Evolutionary conservation across 495 filamentous ascomycete species (phyloP).

Genomic region (Clohesyomyces aquaticus): DNA sequence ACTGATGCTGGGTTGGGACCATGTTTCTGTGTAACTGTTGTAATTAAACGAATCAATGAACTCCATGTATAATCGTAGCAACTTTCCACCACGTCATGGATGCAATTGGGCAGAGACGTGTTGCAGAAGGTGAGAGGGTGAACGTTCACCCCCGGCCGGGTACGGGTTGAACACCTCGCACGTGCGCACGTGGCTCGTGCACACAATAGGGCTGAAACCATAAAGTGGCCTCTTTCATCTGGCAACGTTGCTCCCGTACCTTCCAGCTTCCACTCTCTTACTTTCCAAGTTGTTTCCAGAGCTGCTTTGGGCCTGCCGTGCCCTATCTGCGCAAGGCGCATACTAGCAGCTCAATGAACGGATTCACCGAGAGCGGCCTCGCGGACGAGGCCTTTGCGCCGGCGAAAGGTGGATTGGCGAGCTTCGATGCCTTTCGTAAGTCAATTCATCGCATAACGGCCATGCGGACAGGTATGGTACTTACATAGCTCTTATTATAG

Average conservation of each 20-base stretch:
- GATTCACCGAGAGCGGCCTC: slow-evolving; percentile 70
- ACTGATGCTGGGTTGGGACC: too few relatives aligned
- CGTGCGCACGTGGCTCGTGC: slow-evolving; percentile 2
- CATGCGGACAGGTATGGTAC: background rate
- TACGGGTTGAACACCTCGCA: background rate
- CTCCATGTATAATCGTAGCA: background rate
- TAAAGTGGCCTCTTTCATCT: slow-evolving; percentile 16
- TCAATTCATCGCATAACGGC: slow-evolving; percentile 28
- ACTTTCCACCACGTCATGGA: too few relatives aligned
- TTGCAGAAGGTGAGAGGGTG: background rate
- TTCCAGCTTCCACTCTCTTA: background rate
- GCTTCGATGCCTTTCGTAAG: slow-evolving; percentile 98
- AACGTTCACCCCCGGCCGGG: background rate
- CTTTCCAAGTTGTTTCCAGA: background rate
- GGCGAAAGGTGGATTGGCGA: slow-evolving; percentile 68
- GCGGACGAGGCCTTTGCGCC: slow-evolving; percentile 80
- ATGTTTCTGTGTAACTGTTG: too few relatives aligned
- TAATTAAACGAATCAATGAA: background rate
- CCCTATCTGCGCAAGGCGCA: slow-evolving; percentile 26
- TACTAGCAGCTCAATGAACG: slow-evolving; percentile 59
- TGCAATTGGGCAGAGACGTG: too few relatives aligned
- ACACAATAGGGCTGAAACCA: slow-evolving; percentile 19
- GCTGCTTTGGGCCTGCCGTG: slow-evolving; percentile 22
- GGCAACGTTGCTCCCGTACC: slow-evolving; percentile 16
- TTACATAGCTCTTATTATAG: slow-evolving; percentile 51